phyloP scores from a whole-genome alignment of 139 green algal genomes.

The Dunaliella primolecta region DNA sequence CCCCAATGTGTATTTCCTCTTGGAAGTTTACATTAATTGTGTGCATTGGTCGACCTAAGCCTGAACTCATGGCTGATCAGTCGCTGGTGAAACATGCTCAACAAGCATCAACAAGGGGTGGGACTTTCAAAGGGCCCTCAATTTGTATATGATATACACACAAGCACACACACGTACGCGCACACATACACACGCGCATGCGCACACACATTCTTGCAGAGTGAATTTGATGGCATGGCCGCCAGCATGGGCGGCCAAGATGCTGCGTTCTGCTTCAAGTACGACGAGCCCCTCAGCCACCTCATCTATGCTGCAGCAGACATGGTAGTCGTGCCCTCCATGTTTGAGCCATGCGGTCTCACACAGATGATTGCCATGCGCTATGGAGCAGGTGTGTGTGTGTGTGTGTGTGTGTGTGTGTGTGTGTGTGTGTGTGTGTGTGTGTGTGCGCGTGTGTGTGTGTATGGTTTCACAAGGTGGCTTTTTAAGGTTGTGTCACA shows the following conservation, averaged over 20 bases:
- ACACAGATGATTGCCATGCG: conserved; percentile 96
- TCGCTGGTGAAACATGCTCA: too few species aligned
- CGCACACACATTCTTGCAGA: too few species aligned
- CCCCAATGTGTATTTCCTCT: too few species aligned
- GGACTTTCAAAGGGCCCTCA: too few species aligned
- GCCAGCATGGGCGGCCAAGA: conserved; percentile 35
- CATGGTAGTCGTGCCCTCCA: conserved; percentile 93
- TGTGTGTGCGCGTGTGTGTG: conserved; percentile 34
- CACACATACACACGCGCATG: neutral
- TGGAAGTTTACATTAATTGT: too few species aligned
- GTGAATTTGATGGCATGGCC: conserved; percentile 74
- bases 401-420: conserved; percentile 27
- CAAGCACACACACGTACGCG: neutral
- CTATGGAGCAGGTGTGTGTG: conserved; percentile 39
- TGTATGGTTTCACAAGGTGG: neutral
- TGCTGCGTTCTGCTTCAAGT: conserved; percentile 62
- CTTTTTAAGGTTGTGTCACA: too few species aligned
- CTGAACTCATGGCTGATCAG: too few species aligned
- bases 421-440: neutral
- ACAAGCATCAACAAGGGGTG: too few species aligned
- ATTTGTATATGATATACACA: too few species aligned
- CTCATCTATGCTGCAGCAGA: conserved; percentile 91
- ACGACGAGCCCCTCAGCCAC: conserved; percentile 69
- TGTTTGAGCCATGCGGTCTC: conserved; percentile 90
- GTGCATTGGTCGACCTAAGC: too few species aligned